These are phyloP conservation scores for Zymoseptoria brevis DNA, from an alignment of 2,329 filamentous ascomycete species.

Conservation along the genomic window DNA sequence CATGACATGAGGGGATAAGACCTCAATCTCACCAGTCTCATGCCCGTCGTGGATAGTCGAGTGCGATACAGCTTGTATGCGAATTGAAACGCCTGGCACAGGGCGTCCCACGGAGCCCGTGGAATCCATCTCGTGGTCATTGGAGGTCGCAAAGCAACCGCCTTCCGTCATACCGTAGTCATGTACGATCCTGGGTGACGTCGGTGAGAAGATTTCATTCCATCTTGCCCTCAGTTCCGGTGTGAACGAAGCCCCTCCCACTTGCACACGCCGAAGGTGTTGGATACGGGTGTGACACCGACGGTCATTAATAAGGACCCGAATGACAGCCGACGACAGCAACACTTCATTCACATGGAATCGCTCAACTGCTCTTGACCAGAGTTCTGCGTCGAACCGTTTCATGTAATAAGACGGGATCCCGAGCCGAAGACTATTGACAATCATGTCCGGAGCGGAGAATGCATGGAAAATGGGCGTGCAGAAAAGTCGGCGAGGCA, in stretches of 20 bases:
- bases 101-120: conserved; percentile 43
- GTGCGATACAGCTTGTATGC: conserved; percentile 17
- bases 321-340: conserved; percentile 40
- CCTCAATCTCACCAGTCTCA: conserved; percentile 35
- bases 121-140: conserved; percentile 33
- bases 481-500: conserved; percentile 39
- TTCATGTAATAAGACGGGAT: conserved; percentile 41
- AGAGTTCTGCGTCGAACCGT: conserved; percentile 37
- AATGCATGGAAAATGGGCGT: conserved; percentile 50
- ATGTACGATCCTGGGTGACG: too few relatives aligned
- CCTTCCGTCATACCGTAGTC: too few relatives aligned
- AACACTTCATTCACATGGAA: conserved; percentile 41
- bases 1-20: conserved; percentile 37
- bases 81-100: conserved; percentile 34
- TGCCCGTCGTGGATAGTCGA: too few relatives aligned
- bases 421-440: conserved; percentile 43
- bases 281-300: conserved; percentile 32
- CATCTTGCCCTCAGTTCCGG: too few relatives aligned
- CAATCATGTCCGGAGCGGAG: conserved; percentile 38
- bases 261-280: conserved; percentile 1
- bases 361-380: conserved; percentile 32
- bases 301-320: conserved; percentile 19
- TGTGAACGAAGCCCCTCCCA: too few relatives aligned
- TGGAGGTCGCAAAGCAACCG: conserved; percentile 27
- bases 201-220: too few relatives aligned